phyloP scores from a whole-genome alignment of 441 rosid genomes.

The Gossypium gossypioides region DNA sequence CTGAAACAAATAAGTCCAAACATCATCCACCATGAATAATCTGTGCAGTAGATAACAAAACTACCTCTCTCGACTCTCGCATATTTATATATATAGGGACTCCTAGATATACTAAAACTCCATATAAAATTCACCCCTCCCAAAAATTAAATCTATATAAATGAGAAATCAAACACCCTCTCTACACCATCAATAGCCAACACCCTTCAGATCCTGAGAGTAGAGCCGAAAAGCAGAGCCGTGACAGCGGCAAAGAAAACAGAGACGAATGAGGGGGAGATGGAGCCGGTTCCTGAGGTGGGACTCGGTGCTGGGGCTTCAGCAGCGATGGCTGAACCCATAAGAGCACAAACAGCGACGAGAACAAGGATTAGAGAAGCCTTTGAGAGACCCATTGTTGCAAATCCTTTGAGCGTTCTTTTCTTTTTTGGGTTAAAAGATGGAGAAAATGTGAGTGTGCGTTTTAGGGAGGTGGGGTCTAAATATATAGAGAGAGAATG shows the following conservation, averaged over 20 bases:
- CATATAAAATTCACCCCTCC: neutral
- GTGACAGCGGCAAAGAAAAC: slow-evolving; percentile 21
- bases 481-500: slow-evolving; percentile 15
- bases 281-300: slow-evolving; percentile 22
- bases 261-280: slow-evolving; percentile 24
- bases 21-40: neutral
- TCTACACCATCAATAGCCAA: neutral
- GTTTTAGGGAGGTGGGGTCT: neutral
- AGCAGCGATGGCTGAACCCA: slow-evolving; percentile 23
- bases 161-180: neutral
- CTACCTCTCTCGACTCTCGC: neutral
- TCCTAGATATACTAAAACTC: slow-evolving; percentile 9
- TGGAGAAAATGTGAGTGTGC: neutral
- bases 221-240: slow-evolving; percentile 29
- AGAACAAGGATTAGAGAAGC: slow-evolving; percentile 11
- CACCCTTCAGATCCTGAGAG: slow-evolving; percentile 31
- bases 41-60: neutral
- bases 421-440: neutral
- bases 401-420: neutral
- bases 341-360: slow-evolving; percentile 22
- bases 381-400: slow-evolving; percentile 21
- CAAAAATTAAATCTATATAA: neutral
- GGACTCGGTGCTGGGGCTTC: slow-evolving; percentile 43
- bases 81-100: neutral
- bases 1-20: slow-evolving; percentile 4